phyloP scores from a whole-genome alignment of 495 filamentous ascomycete genomes.

The Usnea hakonensis region DNA sequence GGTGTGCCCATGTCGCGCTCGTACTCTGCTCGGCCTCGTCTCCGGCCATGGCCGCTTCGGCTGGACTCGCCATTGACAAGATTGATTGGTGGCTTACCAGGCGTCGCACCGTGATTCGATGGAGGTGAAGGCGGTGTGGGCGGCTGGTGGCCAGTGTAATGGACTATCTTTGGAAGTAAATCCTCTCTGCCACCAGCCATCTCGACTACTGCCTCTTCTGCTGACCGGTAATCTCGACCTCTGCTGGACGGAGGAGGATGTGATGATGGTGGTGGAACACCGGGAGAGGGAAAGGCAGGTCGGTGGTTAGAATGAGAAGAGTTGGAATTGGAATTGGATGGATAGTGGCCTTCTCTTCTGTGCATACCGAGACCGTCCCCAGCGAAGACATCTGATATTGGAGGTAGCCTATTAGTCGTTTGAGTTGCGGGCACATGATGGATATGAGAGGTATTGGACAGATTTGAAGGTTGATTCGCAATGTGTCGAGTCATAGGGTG shows the following conservation, averaged over 20 bases:
- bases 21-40: slow-evolving; percentile 78
- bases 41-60: slow-evolving; percentile 46
- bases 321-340: slow-evolving; percentile 41
- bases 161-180: slow-evolving; percentile 82
- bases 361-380: slow-evolving; percentile 65
- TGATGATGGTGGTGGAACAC: slow-evolving; percentile 46
- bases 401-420: slow-evolving; percentile 87
- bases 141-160: slow-evolving; percentile 85
- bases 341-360: slow-evolving; percentile 38
- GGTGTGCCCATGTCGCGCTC: slow-evolving; percentile 75
- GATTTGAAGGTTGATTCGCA: slow-evolving; percentile 74
- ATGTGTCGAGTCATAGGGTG: slow-evolving; percentile 76
- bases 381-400: slow-evolving; percentile 89
- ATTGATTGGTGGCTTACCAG: slow-evolving; percentile 27
- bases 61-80: slow-evolving; percentile 28
- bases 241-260: slow-evolving; percentile 47
- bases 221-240: slow-evolving; percentile 83
- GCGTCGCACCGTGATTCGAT: slow-evolving; percentile 25
- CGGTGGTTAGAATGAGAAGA: slow-evolving; percentile 64
- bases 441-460: slow-evolving; percentile 82
- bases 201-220: slow-evolving; percentile 87
- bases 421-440: slow-evolving; percentile 84
- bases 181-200: slow-evolving; percentile 87
- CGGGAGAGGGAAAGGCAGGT: slow-evolving; percentile 70
- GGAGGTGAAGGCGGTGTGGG: slow-evolving; percentile 87